Evolutionary conservation across 2,329 filamentous ascomycete species (phyloP), one percentile per base, ranked within the genome.

Genomic region (Rutstroemia sp.): DNA sequence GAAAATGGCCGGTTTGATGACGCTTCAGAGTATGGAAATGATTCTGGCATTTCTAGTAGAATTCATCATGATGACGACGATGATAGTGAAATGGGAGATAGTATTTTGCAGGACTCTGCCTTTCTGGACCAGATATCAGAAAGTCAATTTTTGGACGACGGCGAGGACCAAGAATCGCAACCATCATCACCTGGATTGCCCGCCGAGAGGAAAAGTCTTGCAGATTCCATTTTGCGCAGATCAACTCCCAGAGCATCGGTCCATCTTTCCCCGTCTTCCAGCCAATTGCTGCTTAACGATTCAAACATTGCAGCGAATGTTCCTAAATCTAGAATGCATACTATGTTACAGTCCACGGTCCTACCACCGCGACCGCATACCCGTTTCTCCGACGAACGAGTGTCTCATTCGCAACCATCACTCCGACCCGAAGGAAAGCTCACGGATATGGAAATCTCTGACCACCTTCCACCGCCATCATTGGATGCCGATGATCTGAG

Each of bases 221-320:
- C 25, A 27, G 34, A 16, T n/a, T 37, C 37, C n/a, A 47, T 52
- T 12, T 56, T 48, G 19, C 54, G 21, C 9, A 34, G 41, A n/a
- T 52, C 49, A 6, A 85, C 81, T 0, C 82, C 82, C 1, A 74
- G 79, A 44, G 81, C 80, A 3, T 80, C 77, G 3, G 65, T 76
- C 47, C 61, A 64, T 19, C 18, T 68, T 30, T 52, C 59, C 4
- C 27, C 52, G 5, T 45, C 25, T 4, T 34, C 74, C 75, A 59
- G 67, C 5, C 34, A 41, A 12, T 21, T 30, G 52, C n/a, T 45
- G 42, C 23, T 25, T n/a, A 14, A 19, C 41, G 51, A 56, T 21
- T 5, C 30, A 23, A 12, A 38, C 10, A 38, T 37, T 10, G 16
- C 8, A 12, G 21, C 10, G 7, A 19, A n/a, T 38, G n/a, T 38